Base-by-base conservation (phyloP, 2,329 filamentous ascomycete species). In the Botrytis fabae region DNA sequence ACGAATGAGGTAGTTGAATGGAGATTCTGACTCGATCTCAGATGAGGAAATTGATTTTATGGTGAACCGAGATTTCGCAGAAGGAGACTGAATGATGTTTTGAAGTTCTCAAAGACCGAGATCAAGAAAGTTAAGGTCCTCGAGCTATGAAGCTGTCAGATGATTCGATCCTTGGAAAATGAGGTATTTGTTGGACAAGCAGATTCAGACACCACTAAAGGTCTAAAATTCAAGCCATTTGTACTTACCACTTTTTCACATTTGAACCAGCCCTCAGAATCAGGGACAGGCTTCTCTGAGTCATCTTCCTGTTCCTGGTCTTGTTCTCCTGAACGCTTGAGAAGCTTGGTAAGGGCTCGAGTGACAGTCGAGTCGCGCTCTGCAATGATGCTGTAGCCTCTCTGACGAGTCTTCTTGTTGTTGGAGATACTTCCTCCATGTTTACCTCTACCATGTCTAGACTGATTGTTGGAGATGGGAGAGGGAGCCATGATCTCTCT, bases 371-470 rank as follows among this genome's bases (percentile, higher is more conserved):
- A 78, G 69, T 85, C 83, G 63, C 82, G 79, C 66, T 84, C 83
- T 72, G 84, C 83, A 22, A 83, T 79, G 42, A 84, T 78, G 73
- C 81, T 82, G 79, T 85, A 85, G 20, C 82, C 81, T 28, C 82
- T 80, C 20, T 81, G 80, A 46, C 81, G 77, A 64, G 75, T 76
- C 68, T 80, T 80, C 71, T 68, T 74, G 48, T 74, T 77, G 76
- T 83, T 84, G 69, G 75, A 76, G 61, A 79, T 73, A 69, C 79
- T 80, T 28, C 79, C 78, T 22, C 78, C 77, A 73, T 80, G 78
- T 72, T 76, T 78, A 64, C 77, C 74, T 74, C 80, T 75, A 59
- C 80, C 80, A 71, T 81, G 80, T 51, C 80, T 76, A 61, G 78
- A 77, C 72, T 77, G 74, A 61, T 78, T 78, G 38, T 77, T 75